phyloP scores from a whole-genome alignment of 2,329 filamentous ascomycete genomes.

The Sordariomycetes sp. region DNA sequence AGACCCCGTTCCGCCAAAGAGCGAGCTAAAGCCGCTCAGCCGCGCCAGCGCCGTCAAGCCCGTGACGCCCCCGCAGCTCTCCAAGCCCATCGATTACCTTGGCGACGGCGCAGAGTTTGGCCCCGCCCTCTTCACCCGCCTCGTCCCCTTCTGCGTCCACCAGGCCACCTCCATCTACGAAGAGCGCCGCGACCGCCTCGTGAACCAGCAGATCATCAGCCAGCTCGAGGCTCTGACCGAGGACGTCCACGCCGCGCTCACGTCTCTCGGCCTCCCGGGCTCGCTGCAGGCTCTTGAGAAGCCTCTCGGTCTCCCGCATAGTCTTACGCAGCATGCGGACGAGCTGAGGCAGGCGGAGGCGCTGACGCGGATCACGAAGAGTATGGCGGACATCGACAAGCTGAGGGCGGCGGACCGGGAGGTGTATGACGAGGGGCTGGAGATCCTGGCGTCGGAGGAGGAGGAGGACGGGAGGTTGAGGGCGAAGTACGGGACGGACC shows the following conservation, averaged over 20 bases:
- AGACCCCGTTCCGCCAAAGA: conserved; percentile 73
- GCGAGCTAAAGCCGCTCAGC: conserved; percentile 74
- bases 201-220: conserved; percentile 77
- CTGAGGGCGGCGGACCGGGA: conserved; percentile 68
- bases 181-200: conserved; percentile 76
- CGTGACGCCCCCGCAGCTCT: conserved; percentile 68
- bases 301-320: conserved; percentile 77
- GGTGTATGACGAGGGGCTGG: conserved; percentile 72
- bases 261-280: conserved; percentile 77
- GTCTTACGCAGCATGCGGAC: conserved; percentile 78
- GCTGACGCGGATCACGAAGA: conserved; percentile 59
- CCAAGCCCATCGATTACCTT: conserved; percentile 65
- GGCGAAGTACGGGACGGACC: conserved; percentile 70
- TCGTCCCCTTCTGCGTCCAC: conserved; percentile 93
- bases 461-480: conserved; percentile 70
- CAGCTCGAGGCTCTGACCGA: conserved; percentile 73
- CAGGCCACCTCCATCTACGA: conserved; percentile 92
- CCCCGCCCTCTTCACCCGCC: conserved; percentile 71
- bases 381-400: conserved; percentile 81
- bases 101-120: conserved; percentile 74
- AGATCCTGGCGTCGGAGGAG: conserved; percentile 64
- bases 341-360: conserved; percentile 88
- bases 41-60: conserved; percentile 79
- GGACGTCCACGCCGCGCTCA: conserved; percentile 64
- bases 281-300: conserved; percentile 92